phyloP scores from a whole-genome alignment of 495 filamentous ascomycete species.

The Xylaria intraflava region DNA sequence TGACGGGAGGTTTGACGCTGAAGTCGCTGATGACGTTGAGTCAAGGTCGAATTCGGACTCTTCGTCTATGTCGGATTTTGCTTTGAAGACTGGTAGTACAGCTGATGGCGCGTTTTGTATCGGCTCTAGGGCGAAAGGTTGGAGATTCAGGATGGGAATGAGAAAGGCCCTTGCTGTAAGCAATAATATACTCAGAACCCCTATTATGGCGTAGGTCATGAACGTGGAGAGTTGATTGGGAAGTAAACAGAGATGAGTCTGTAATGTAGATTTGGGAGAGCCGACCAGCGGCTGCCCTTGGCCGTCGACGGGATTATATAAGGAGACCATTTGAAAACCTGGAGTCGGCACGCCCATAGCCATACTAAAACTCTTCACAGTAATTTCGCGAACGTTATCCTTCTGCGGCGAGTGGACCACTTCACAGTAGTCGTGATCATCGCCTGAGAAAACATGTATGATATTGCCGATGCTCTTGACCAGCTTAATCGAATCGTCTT shows the following conservation, averaged over 20 bases:
- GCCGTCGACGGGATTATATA: conserved; percentile 82
- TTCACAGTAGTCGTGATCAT: conserved; percentile 98
- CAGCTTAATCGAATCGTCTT: conserved; percentile 63
- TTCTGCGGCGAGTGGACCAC: conserved; percentile 62
- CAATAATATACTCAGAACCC: conserved; percentile 51
- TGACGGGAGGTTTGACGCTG: conserved; percentile 22
- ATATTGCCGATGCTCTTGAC: conserved; percentile 70
- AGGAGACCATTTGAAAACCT: conserved; percentile 78
- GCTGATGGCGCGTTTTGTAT: conserved; percentile 13
- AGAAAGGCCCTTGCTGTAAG: conserved; percentile 58
- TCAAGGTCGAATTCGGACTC: conserved; percentile 15
- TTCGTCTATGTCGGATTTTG: conserved; percentile 41
- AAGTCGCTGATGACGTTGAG: conserved; percentile 21
- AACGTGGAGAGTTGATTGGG: conserved; percentile 82
- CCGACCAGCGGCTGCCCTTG: conserved; percentile 50
- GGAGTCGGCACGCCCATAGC: conserved; percentile 93
- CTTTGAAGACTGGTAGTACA: conserved; percentile 40
- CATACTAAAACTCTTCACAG: conserved; percentile 89
- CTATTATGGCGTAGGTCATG: conserved; percentile 62
- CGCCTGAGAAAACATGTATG: conserved; percentile 79
- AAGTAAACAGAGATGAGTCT: conserved; percentile 85
- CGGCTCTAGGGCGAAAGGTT: conserved; percentile 40
- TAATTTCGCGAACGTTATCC: conserved; percentile 72
- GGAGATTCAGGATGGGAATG: conserved; percentile 40
- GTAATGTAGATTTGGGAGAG: conserved; percentile 51